Evolutionary conservation across 176 grass and related monocot species (phyloP).

Genomic region (Triticum timopheevii): DNA sequence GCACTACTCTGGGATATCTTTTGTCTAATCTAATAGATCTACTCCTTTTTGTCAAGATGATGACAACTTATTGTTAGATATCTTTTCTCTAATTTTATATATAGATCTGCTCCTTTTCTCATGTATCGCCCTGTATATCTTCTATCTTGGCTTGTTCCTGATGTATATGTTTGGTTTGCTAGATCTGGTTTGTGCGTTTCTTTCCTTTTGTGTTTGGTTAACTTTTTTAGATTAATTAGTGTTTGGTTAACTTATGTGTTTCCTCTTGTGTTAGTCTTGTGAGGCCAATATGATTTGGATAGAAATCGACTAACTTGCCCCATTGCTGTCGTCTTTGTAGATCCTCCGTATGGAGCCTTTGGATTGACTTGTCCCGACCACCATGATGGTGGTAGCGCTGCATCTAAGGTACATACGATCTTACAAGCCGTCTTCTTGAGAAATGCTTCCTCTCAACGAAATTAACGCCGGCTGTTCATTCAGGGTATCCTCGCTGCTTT

Average conservation of each 20-base stretch:
- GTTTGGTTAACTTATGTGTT: no score
- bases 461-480: not conserved
- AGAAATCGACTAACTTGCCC: not conserved
- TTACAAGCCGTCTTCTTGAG: not conserved
- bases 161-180: not conserved
- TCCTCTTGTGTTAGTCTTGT: no score
- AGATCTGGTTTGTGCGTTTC: not conserved
- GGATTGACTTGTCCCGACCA: not conserved
- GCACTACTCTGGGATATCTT: no score
- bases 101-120: no score
- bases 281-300: no score
- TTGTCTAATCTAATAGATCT: no score
- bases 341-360: constrained; percentile 21
- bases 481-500: constrained; percentile 35
- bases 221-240: not conserved
- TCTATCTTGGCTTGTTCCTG: not conserved
- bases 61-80: no score
- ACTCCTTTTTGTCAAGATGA: no score
- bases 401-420: constrained; percentile 44
- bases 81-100: no score
- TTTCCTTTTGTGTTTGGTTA: not conserved
- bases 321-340: not conserved
- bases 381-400: constrained; percentile 23
- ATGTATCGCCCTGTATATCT: not conserved
- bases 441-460: not conserved